Percentiles rank a stretch among this genome's conserved stretches.
Conservation (phyloP, 768 basidiomycete species). For the Tremella yokohamensis region DNA sequence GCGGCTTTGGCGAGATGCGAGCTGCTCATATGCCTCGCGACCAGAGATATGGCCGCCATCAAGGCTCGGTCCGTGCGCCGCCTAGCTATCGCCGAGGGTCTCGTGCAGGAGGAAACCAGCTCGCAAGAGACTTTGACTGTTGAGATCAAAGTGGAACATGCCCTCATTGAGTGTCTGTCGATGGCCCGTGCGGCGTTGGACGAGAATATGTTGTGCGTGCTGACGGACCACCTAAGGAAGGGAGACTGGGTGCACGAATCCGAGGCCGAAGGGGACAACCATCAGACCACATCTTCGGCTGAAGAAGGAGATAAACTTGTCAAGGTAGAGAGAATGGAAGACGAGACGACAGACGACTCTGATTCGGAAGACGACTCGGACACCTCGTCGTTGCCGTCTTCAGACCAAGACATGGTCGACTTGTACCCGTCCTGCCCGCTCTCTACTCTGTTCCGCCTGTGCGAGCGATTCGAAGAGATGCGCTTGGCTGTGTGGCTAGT, state of each 20-base stretch:
- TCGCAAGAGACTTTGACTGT: neutral
- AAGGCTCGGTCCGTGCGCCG: neutral
- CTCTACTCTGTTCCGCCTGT: conserved; percentile 30
- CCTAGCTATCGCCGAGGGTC: neutral
- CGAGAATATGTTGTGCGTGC: neutral
- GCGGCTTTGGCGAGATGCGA: neutral
- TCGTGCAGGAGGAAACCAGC: neutral
- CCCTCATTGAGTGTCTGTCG: neutral
- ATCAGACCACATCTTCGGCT: neutral
- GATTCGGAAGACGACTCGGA: neutral
- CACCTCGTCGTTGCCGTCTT: neutral
- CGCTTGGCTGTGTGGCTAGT: conserved; percentile 36
- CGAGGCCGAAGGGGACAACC: no score
- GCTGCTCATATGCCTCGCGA: neutral
- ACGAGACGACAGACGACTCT: neutral
- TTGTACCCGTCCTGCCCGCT: conserved; percentile 24
- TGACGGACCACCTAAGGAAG: neutral
- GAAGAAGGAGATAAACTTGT: neutral
- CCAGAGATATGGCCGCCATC: neutral
- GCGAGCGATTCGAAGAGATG: conserved; percentile 43
- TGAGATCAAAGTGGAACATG: neutral
- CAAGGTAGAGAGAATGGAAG: neutral
- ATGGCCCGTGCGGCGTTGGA: neutral
- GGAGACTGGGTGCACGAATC: neutral
- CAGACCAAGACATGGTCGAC: neutral